Evolutionary conservation across 2,329 filamentous ascomycete genomes (phyloP).

Genomic region (Rugonectria rugulosa): DNA sequence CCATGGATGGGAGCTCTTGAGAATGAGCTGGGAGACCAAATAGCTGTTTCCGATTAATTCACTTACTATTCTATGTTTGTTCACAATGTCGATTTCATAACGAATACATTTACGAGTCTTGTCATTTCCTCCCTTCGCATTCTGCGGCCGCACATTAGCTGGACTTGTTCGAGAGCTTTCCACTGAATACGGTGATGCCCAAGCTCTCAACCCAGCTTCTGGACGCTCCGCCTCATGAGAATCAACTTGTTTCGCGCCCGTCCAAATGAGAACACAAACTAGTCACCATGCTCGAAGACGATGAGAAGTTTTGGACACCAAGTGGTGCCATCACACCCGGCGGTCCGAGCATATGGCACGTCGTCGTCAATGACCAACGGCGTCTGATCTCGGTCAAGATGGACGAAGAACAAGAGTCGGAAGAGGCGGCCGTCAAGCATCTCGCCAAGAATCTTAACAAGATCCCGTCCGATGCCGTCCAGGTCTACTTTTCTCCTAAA

Average conservation of each 20-base stretch:
- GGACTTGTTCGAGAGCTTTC: too few species aligned
- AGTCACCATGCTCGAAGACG: slow-evolving; percentile 10
- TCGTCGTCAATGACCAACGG: slow-evolving; percentile 40
- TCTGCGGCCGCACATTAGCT: too few species aligned
- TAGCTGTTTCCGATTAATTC: not conserved
- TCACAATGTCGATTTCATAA: too few species aligned
- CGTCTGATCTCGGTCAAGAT: slow-evolving; percentile 41
- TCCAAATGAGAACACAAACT: not conserved
- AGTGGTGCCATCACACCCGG: slow-evolving; percentile 15
- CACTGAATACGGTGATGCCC: not conserved
- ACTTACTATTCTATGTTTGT: too few species aligned
- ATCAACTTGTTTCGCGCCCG: not conserved
- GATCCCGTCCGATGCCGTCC: slow-evolving; percentile 12
- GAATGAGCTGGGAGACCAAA: slow-evolving; percentile 6
- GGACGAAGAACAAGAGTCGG: slow-evolving; percentile 33
- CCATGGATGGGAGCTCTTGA: slow-evolving; percentile 3
- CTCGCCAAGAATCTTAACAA: slow-evolving; percentile 31
- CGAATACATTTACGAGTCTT: too few species aligned
- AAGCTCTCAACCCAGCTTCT: not conserved
- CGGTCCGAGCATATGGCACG: slow-evolving; percentile 38
- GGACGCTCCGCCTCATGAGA: slow-evolving; percentile 1
- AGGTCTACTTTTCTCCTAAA: slow-evolving; percentile 26
- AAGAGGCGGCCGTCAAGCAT: slow-evolving; percentile 32
- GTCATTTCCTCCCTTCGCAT: not conserved
- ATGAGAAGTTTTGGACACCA: slow-evolving; percentile 7